Base-by-base conservation (phyloP, 1,139 yeast genomes). In the Candida smagusa region DNA sequence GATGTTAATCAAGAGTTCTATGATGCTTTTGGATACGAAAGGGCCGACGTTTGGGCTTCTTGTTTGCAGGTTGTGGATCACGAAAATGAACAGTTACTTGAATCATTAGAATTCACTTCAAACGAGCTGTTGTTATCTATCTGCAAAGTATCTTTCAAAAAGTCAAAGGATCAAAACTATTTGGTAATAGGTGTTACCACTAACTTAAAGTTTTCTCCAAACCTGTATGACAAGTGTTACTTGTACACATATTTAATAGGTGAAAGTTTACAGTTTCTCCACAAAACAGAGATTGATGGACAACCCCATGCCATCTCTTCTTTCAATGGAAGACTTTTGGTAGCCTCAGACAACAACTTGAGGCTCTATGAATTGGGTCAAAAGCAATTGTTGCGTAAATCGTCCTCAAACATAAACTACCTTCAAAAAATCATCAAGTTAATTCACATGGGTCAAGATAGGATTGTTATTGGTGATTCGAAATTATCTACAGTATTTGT, bases 291-390 rank as follows among this genome's bases (percentile, higher is more conserved):
- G 22, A 61, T 84, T 1, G 80, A 76, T 6, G 62, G 52, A 7
- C 61, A 68, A 0, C 79, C 83, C 0, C 48, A 69, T 23, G 69
- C 84, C 0, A 50, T 90, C 54, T 46, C 60, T 1, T 63, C 66
- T 11, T 89, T 85, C 56, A 75, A 80, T 30, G 86, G 84, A 0
- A 69, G 71, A 45, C 55, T 89, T 2, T 58, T 89, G 2, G 83
- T 76, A 0, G 94, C 87, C 0, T 52, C 77, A 39, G 74, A 72
- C 0, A 69, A 73, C 35, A 58, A 61, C 24, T 49, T 92, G 23
- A 64, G 88, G 13, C 50, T 87, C 6, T 89, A 75, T 54, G 94
- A 83, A 28, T 47, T 89, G 27, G 98, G 98, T 1, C 72, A 73
- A 48, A 84, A 82, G 46, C 97, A 89, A 53, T 64, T 92, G 28